Base-by-base conservation (phyloP, 2,329 filamentous ascomycete genomes). In the Penicillium rolfsii region DNA sequence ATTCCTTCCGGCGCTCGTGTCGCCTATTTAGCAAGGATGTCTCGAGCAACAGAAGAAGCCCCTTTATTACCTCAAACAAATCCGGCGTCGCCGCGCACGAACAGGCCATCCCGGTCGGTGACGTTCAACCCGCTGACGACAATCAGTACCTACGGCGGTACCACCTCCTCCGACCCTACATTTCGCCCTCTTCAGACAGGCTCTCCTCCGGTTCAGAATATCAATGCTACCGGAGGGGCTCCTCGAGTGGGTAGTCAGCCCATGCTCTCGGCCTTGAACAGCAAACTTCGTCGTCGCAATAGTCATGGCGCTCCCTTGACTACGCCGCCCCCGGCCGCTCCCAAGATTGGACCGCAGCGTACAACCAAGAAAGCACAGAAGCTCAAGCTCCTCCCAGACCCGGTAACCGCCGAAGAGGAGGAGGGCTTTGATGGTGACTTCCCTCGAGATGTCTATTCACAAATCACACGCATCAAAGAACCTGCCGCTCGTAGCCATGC, bases 381-480 rank as follows among this genome's bases (percentile, higher is more conserved):
- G 80, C 84, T 99, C 63, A 99, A 99, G 80, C 85, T 99, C n/a
- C 82, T 99, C 16, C 95, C 95, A 0, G 95, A 95, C 72, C 93
- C 93, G 0, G 91, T 96, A 61, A 84, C 91, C 48, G 91, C 86
- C 38, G 90, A 91, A 28, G 91, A 93, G 38, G 91, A 91, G 26
- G 91, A 93, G 46, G 87, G 83, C 19, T 68, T 82, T 66, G 93
- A 98, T 64, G 94, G 97, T 71, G 94, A 97, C 77, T 95, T 91
- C 71, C 93, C 93, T 9, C 84, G 93, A 65, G 95, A 99, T 74
- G 95, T 99, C 35, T 99, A 99, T 79, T 94, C 93, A 28, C 95
- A 99, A 76, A 98, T 97, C 76, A 97, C 94, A 8, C 86, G 95
- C 48, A 99, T 99, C 79, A 98, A 98, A 76, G 95, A 99, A 73